A percentile compares a stretch with the other conserved stretches of the same genome.
Conservation (phyloP, 2,329 filamentous ascomycete genomes). For the Botrytis fabae region DNA sequence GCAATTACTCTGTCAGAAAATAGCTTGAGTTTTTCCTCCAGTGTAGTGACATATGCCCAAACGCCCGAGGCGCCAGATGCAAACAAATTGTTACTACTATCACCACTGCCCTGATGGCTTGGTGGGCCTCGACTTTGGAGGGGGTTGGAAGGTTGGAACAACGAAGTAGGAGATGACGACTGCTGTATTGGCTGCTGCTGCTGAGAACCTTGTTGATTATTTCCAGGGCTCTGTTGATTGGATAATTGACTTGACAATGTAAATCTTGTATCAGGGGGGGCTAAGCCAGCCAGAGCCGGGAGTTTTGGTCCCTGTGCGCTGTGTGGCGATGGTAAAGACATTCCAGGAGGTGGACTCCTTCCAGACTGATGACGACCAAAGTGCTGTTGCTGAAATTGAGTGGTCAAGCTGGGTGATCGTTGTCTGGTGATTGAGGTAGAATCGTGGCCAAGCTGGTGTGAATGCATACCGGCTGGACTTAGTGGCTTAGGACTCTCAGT, state of each 20-base stretch:
- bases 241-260: slow-evolving; percentile 38
- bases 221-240: slow-evolving; percentile 32
- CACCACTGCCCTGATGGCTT: slow-evolving; percentile 45
- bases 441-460: slow-evolving; percentile 55
- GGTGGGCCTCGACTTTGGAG: slow-evolving; percentile 39
- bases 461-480: slow-evolving; percentile 57
- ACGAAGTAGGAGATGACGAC: slow-evolving; percentile 33
- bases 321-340: slow-evolving; percentile 39
- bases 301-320: slow-evolving; percentile 39
- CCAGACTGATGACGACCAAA: slow-evolving; percentile 59
- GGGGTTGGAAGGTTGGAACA: slow-evolving; percentile 48
- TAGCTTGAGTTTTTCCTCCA: slow-evolving; percentile 61
- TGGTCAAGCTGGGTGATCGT: slow-evolving; percentile 64
- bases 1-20: slow-evolving; percentile 48
- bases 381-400: slow-evolving; percentile 65
- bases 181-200: slow-evolving; percentile 31
- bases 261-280: slow-evolving; percentile 41
- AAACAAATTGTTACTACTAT: slow-evolving; percentile 67
- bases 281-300: slow-evolving; percentile 38
- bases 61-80: slow-evolving; percentile 61
- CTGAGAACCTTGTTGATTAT: slow-evolving; percentile 28
- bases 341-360: slow-evolving; percentile 48
- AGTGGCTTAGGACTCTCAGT: slow-evolving; percentile 87
- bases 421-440: slow-evolving; percentile 54
- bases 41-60: slow-evolving; percentile 69